phyloP scores from a whole-genome alignment of 1,284 basidiomycete genomes.

The Vanrija pseudolonga region DNA sequence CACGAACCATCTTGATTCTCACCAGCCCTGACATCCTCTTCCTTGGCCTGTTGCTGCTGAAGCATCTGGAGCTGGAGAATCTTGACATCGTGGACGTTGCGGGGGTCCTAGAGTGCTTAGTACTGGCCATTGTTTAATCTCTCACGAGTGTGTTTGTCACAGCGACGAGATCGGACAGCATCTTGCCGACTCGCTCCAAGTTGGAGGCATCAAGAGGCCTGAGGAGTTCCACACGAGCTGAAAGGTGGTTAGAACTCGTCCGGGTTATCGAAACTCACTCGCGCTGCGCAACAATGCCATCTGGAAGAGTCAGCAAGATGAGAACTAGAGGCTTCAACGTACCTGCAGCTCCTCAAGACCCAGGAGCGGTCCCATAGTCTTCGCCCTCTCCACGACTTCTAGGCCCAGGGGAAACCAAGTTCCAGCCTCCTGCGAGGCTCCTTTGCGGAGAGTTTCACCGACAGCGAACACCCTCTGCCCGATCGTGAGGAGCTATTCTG shows the following conservation, averaged over 20 bases:
- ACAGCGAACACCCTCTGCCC: too few relatives aligned
- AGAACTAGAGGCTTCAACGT: background rate
- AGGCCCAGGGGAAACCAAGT: background rate
- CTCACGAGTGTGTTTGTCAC: constrained; percentile 4
- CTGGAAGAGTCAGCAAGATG: background rate
- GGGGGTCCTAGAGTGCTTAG: constrained; percentile 2
- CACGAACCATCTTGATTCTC: background rate
- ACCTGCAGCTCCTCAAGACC: constrained; percentile 4
- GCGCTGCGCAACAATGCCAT: background rate
- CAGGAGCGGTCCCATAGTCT: background rate
- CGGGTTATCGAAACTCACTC: background rate
- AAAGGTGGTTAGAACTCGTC: background rate
- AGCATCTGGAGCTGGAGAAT: constrained; percentile 5
- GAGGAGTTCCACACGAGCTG: constrained; percentile 7
- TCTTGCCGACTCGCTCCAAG: background rate
- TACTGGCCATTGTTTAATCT: background rate
- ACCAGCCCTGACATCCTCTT: constrained; percentile 1
- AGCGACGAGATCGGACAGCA: background rate
- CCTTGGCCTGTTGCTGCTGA: constrained; percentile 2
- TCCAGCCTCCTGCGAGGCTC: background rate
- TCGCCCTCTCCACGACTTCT: background rate
- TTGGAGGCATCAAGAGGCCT: background rate
- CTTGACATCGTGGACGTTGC: constrained; percentile 5
- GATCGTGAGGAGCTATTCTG: too few relatives aligned
- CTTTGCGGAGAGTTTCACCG: too few relatives aligned